Evolutionary conservation across 2,329 filamentous ascomycete species (phyloP).

Genomic region (Pyrenophora teres): DNA sequence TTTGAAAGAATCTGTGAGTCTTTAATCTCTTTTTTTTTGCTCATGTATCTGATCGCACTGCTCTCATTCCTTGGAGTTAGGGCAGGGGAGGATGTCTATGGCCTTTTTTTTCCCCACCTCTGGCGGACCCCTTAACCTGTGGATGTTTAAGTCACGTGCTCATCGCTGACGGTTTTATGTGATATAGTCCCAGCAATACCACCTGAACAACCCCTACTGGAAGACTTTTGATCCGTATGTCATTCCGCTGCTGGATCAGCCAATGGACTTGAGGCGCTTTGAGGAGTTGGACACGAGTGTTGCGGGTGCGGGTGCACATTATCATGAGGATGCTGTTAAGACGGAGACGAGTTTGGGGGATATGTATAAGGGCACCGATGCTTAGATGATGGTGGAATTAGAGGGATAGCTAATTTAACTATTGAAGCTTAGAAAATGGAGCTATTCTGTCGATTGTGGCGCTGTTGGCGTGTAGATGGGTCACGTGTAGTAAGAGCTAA

Average conservation of each 20-base stretch:
- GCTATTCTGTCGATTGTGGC: no score
- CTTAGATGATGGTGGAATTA: neutral
- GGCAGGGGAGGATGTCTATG: no score
- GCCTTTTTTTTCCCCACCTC: no score
- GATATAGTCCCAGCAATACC: constrained; percentile 47
- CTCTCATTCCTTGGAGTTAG: no score
- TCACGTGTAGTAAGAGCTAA: no score
- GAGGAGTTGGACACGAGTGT: constrained; percentile 63
- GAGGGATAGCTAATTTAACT: no score
- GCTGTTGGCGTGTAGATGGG: no score
- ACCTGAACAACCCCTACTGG: constrained; percentile 69
- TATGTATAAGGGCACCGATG: constrained; percentile 15
- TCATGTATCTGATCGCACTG: no score
- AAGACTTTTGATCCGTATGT: constrained; percentile 78
- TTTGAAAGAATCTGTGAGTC: constrained; percentile 64
- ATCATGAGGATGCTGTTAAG: constrained; percentile 12
- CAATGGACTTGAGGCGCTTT: constrained; percentile 71
- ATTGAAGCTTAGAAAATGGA: no score
- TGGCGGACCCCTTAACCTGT: no score
- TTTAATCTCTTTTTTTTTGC: neutral
- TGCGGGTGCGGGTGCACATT: constrained; percentile 2
- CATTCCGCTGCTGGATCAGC: constrained; percentile 66
- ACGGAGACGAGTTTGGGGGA: constrained; percentile 8
- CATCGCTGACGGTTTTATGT: no score
- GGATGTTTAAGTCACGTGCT: no score